These are phyloP conservation scores for Suillus spraguei DNA, from an alignment of 768 basidiomycete genomes.

Conservation along the genomic window DNA sequence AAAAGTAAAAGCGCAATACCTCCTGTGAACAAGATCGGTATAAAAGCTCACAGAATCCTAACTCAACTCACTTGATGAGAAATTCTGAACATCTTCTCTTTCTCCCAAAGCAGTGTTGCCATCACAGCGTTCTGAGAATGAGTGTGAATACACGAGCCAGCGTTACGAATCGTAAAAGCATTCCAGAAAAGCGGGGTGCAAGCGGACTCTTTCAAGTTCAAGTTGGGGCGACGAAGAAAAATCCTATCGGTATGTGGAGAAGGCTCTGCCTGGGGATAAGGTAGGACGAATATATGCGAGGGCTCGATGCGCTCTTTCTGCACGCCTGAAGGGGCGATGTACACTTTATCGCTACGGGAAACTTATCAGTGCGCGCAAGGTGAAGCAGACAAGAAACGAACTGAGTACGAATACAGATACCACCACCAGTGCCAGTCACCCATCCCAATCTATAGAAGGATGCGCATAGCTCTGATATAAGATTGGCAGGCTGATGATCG, in stretches of 20 bases:
- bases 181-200: conserved; percentile 95
- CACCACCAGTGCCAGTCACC: conserved; percentile 90
- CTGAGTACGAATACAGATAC: conserved; percentile 75
- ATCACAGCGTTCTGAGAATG: conserved; percentile 92
- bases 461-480: conserved; percentile 84
- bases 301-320: conserved; percentile 89
- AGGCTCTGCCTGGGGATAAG: conserved; percentile 65
- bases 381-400: conserved; percentile 32
- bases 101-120: conserved; percentile 79
- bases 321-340: conserved; percentile 86
- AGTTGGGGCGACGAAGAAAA: conserved; percentile 74
- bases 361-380: not conserved
- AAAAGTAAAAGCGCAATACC: conserved; percentile 25
- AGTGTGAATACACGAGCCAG: conserved; percentile 89
- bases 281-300: conserved; percentile 85
- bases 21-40: conserved; percentile 36
- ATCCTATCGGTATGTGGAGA: conserved; percentile 69
- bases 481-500: conserved; percentile 74
- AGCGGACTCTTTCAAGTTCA: conserved; percentile 79
- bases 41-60: not conserved
- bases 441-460: conserved; percentile 87
- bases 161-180: conserved; percentile 76
- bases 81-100: conserved; percentile 64
- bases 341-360: conserved; percentile 65
- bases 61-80: conserved; percentile 67